Evolutionary conservation across 1,284 basidiomycete species (phyloP), one percentile per base, ranked within the genome.

Genomic region (Apiotrichum mycotoxinovorans): DNA sequence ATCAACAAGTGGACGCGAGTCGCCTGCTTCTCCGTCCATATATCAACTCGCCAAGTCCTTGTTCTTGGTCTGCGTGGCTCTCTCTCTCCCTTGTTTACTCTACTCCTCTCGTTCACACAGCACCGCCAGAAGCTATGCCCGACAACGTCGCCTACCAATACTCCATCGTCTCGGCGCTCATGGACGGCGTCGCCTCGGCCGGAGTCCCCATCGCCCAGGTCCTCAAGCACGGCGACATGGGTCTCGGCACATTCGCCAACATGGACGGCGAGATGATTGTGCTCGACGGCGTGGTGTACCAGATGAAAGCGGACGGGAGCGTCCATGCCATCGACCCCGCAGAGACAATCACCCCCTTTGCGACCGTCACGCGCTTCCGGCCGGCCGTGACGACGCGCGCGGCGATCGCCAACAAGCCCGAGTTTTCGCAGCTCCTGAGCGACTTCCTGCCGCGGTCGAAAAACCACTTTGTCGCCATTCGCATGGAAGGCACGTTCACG

Each of bases 201-300:
- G 60, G 60, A 10, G 43, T 58, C 1, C 54, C 51, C 17, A 38
- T 58, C 30, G 25, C 47, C 22, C n/a, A 33, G 7, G 44, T 62
- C 35, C 56, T 62, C 10, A 1, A 40, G 27, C 54, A 62, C 25
- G 60, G 60, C 51, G 34, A 56, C 51, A 42, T 43, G 27, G 60
- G 60, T 22, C 60, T 62, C 17, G 60, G 60, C n/a, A 62, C 60
- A 4, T 62, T 58, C 35, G 53, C 38, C 3, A n/a, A 34, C 44
- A 58, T 62, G 56, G 37, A 46, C 20, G 60, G 60, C 42, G 60
- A 62, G 54, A 47, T 62, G 18, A 56, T 62, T 38, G 41, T 62
- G 2, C 45, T 56, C 23, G 51, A 62, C 56, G 56, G 60, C 27
- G 26, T 47, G n/a, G 53, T 43, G 8, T 62, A 33, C 47, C 60